Base-by-base conservation (phyloP, 371 early-diverging fungal genomes). In the Encephalitozoon intestinalis region DNA sequence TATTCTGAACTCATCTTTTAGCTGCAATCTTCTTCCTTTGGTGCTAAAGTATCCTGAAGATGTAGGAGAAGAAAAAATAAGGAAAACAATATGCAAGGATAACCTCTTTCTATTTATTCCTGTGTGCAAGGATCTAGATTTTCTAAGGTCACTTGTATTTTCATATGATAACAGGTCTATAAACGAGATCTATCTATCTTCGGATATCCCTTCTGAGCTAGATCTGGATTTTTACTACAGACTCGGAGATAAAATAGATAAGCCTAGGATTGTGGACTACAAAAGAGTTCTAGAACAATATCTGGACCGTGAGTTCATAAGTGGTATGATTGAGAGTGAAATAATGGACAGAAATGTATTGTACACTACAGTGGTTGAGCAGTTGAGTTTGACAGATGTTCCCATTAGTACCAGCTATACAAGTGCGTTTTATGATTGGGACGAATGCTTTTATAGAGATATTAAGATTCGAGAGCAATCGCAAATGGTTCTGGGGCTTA, bases 1-100 rank as follows among this genome's bases (percentile, higher is more conserved):
- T 43, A 40, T 76, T 1, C 21, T 44, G 49, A n/a, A 21, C 1
- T 49, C 43, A n/a, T 11, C 23, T 2, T 63, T 63, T 23, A 23
- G 9, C 12, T 72, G 63, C 23, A 34, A 52, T 66, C 26, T 34
- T 64, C 30, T 41, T 39, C 41, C 41, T 2, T 26, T 75, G 1
- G 46, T 75, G 26, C 11, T 40, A 26, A 67, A 65, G 31, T 75
- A 75, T 53, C 52, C 64, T 21, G 64, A 58, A n/a, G 58, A 75
- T 2, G 49, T 49, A n/a, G 30, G 30, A 23, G 40, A 67, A 26
- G 30, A 43, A 40, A 51, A 37, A 21, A 21, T 67, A 15, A 65
- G 39, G n/a, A 30, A 37, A 15, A 37, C 58, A 1, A 21, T 58
- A 37, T 34, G 37, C 12, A 58, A 30, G 28, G 37, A 31, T 1